Conservation (phyloP, 2,329 filamentous ascomycete genomes). For the Cercospora nicotianae region DNA sequence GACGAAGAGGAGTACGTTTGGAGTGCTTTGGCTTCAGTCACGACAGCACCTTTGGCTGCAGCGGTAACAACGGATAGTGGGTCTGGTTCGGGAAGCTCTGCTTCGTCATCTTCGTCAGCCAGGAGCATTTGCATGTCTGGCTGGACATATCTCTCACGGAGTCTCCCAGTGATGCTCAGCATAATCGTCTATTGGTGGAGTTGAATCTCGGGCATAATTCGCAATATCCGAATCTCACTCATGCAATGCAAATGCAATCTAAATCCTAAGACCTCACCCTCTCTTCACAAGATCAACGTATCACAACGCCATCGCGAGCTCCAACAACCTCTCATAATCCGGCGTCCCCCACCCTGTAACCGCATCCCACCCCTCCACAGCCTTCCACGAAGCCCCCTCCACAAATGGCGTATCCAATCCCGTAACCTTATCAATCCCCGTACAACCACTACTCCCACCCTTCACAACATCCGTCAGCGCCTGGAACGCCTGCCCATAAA, state of each 20-base stretch:
- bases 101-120: not conserved
- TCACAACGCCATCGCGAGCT: slow-evolving; percentile 16
- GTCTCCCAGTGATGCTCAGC: not conserved
- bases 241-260: too few species aligned
- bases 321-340: slow-evolving; percentile 27
- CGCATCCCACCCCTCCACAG: slow-evolving; percentile 37
- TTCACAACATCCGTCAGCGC: slow-evolving; percentile 52
- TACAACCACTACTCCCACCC: slow-evolving; percentile 43
- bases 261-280: not conserved
- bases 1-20: not conserved
- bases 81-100: not conserved
- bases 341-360: slow-evolving; percentile 39
- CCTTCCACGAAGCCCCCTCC: slow-evolving; percentile 24
- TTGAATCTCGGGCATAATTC: not conserved
- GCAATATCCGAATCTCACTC: not conserved
- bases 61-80: not conserved
- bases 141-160: not conserved
- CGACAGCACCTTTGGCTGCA: not conserved
- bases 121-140: not conserved
- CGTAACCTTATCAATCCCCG: slow-evolving; percentile 34
- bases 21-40: not conserved
- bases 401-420: slow-evolving; percentile 20
- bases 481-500: slow-evolving; percentile 51
- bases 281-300: not conserved
- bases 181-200: not conserved